phyloP scores from a whole-genome alignment of 2,329 filamentous ascomycete genomes.

The Diaporthe longicolla region DNA sequence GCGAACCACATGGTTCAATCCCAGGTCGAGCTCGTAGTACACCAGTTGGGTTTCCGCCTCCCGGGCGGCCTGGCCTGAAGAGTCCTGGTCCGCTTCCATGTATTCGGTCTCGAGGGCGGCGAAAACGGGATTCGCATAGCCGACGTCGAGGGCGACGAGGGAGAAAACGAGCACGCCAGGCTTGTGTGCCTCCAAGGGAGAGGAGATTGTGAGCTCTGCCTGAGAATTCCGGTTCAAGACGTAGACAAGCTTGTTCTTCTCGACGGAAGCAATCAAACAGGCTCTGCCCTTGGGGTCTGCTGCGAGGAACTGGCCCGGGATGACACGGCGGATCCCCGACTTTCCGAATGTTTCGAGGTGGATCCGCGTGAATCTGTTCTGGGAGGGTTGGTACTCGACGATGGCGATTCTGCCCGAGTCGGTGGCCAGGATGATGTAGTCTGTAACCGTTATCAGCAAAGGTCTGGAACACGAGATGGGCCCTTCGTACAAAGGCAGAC shows the following conservation, averaged over 20 bases:
- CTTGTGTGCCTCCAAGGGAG: conserved; percentile 95
- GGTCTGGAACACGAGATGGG: conserved; percentile 14
- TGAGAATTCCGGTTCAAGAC: conserved; percentile 96
- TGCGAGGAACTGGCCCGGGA: conserved; percentile 96
- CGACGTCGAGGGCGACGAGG: conserved; percentile 90
- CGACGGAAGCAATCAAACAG: conserved; percentile 91
- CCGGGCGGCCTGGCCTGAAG: conserved; percentile 83
- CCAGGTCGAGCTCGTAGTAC: conserved; percentile 97
- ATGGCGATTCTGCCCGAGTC: conserved; percentile 97
- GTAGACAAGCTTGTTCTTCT: conserved; percentile 99
- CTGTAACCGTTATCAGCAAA: conserved; percentile 62
- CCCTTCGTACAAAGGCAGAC: conserved; percentile 42
- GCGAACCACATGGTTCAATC: conserved; percentile 95
- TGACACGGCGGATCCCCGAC: conserved; percentile 91
- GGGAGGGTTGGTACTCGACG: conserved; percentile 88
- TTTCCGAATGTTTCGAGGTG: conserved; percentile 99
- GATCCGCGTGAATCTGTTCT: conserved; percentile 89
- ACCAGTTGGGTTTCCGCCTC: conserved; percentile 92
- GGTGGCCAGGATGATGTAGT: conserved; percentile 95
- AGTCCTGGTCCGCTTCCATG: conserved; percentile 90
- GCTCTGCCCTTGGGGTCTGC: conserved; percentile 96
- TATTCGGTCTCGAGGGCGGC: conserved; percentile 96
- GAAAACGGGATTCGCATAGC: conserved; percentile 97
- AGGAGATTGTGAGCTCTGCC: conserved; percentile 96
- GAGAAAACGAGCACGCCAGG: conserved; percentile 91